Conservation (phyloP, 2,329 filamentous ascomycete genomes). For the Diplodia mutila region DNA sequence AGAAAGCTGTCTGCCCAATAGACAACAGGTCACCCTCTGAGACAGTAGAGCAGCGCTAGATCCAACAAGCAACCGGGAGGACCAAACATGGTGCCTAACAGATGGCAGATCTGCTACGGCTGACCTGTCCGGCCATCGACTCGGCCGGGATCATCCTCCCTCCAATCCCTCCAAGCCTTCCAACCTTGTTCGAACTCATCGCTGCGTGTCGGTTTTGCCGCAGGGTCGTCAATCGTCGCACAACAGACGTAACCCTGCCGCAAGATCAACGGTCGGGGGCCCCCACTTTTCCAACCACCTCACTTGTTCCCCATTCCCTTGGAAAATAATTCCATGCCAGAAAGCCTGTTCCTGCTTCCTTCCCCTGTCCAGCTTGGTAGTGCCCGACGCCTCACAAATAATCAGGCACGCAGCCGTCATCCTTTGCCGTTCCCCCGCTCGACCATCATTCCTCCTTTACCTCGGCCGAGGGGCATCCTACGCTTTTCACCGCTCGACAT, state of each 20-base stretch:
- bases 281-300: constrained; percentile 16
- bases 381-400: not conserved
- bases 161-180: not conserved
- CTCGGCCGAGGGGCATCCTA: not conserved
- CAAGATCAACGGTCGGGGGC: not conserved
- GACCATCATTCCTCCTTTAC: not conserved
- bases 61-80: too few relatives aligned
- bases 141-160: not conserved
- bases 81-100: not conserved
- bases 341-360: not conserved
- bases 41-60: not conserved
- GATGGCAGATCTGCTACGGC: not conserved
- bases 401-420: not conserved
- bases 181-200: not conserved
- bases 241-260: not conserved
- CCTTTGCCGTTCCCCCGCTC: not conserved
- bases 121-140: not conserved
- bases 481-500: not conserved
- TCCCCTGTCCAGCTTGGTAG: not conserved
- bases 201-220: not conserved
- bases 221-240: not conserved
- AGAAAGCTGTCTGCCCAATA: not conserved
- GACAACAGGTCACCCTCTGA: not conserved
- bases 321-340: not conserved
- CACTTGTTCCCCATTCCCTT: not conserved